phyloP scores from a whole-genome alignment of 2,329 filamentous ascomycete species.

The Colletotrichum chlorophyti region DNA sequence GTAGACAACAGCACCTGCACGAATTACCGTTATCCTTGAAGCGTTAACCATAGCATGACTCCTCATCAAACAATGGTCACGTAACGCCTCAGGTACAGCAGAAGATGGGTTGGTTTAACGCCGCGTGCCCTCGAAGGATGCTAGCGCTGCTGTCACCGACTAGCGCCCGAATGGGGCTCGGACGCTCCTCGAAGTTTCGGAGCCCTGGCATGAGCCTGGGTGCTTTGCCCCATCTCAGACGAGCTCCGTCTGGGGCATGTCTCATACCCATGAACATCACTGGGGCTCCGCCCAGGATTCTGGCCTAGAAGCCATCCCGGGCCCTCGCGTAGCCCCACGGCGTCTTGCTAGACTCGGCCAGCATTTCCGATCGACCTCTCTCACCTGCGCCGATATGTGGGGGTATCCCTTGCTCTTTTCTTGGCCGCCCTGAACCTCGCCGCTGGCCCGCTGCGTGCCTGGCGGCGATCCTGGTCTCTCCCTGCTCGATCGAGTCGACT shows the following conservation, averaged over 20 bases:
- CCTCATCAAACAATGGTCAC: slow-evolving; percentile 19
- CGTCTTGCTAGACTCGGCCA: slow-evolving; percentile 19
- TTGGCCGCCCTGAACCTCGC: slow-evolving; percentile 25
- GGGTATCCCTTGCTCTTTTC: no score
- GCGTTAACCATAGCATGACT: slow-evolving; percentile 7
- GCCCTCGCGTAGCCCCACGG: neutral
- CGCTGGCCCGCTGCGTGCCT: slow-evolving; percentile 1
- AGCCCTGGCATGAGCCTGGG: slow-evolving; percentile 16
- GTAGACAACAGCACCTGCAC: no score
- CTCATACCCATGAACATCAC: slow-evolving; percentile 32
- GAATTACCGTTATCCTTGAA: no score
- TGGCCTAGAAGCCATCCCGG: no score
- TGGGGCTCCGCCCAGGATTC: neutral
- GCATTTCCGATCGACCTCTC: slow-evolving; percentile 24
- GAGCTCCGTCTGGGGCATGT: slow-evolving; percentile 37
- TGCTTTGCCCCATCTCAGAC: slow-evolving; percentile 32
- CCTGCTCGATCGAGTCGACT: neutral
- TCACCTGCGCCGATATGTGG: no score
- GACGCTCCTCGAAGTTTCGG: slow-evolving; percentile 22
- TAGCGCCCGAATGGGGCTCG: neutral
- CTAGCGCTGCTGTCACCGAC: slow-evolving; percentile 4
- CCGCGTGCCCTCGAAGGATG: neutral
- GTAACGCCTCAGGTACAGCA: slow-evolving; percentile 8
- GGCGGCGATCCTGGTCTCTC: neutral
- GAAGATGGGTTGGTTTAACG: neutral